Conservation (phyloP, 176 grass and related monocot species). For the Avena insularis region DNA sequence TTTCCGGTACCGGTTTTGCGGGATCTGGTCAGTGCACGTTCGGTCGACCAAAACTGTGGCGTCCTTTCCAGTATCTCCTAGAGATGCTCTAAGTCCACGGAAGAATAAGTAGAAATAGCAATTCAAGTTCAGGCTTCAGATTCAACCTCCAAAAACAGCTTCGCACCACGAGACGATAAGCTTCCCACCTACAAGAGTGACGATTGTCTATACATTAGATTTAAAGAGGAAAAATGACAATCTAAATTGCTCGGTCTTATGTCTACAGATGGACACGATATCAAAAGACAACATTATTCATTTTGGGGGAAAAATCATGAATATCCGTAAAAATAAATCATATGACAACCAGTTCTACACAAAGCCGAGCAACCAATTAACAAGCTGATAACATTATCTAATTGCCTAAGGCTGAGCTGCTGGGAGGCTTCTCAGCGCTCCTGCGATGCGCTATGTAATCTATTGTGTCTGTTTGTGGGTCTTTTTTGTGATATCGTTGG, state of each 20-base stretch:
- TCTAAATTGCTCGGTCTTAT: neutral
- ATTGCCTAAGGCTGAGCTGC: too few species aligned
- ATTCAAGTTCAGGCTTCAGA: slow-evolving; percentile 29
- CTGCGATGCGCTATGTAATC: too few species aligned
- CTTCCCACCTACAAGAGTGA: slow-evolving; percentile 12
- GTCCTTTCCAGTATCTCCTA: too few species aligned
- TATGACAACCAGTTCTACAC: neutral
- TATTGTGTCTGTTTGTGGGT: too few species aligned
- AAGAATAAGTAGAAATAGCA: neutral
- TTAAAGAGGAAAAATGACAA: neutral
- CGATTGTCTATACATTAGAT: neutral
- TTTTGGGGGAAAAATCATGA: neutral
- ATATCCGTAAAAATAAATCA: neutral
- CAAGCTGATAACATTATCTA: neutral
- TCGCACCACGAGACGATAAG: neutral
- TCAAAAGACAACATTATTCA: neutral
- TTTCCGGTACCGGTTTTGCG: too few species aligned
- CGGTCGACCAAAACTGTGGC: too few species aligned
- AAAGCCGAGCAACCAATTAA: neutral
- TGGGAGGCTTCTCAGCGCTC: too few species aligned
- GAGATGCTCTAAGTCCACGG: neutral
- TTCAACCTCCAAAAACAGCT: slow-evolving; percentile 51
- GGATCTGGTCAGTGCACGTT: too few species aligned
- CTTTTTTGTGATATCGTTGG: too few species aligned
- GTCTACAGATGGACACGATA: neutral